Evolutionary conservation across 2,329 filamentous ascomycete genomes (phyloP).

Genomic region (Neopestalotiopsis sp.): DNA sequence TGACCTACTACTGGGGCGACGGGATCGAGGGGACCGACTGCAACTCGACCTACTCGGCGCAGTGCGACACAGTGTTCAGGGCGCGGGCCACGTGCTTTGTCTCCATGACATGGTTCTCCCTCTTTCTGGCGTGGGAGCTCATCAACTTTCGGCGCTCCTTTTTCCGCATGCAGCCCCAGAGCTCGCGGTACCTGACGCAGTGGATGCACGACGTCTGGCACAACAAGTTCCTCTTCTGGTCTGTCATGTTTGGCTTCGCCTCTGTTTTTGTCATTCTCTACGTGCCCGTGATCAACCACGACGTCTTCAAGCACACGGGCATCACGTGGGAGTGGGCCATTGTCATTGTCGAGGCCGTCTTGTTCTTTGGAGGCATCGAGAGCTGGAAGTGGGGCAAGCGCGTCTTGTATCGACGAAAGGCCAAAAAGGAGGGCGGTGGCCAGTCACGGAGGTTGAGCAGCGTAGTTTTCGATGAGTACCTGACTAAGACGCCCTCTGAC

Average conservation of each 20-base stretch:
- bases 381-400: slow-evolving; percentile 65
- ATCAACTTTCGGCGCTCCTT: slow-evolving; percentile 74
- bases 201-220: slow-evolving; percentile 73
- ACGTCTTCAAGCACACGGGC: slow-evolving; percentile 65
- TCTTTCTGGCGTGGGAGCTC: slow-evolving; percentile 83
- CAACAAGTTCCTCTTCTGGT: slow-evolving; percentile 75
- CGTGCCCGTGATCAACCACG: slow-evolving; percentile 63
- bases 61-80: slow-evolving; percentile 70
- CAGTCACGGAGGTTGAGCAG: slow-evolving; percentile 46
- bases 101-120: slow-evolving; percentile 76
- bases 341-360: slow-evolving; percentile 56
- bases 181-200: slow-evolving; percentile 65
- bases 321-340: slow-evolving; percentile 70
- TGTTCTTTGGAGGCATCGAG: slow-evolving; percentile 66
- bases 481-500: slow-evolving; percentile 24
- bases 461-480: slow-evolving; percentile 45
- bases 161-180: slow-evolving; percentile 74
- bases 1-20: slow-evolving; percentile 66
- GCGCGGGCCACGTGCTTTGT: slow-evolving; percentile 77
- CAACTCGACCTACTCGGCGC: slow-evolving; percentile 60
- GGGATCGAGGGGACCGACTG: slow-evolving; percentile 62
- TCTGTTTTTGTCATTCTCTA: slow-evolving; percentile 60
- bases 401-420: slow-evolving; percentile 40
- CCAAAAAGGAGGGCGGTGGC: slow-evolving; percentile 29
- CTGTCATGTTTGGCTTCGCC: slow-evolving; percentile 56